These are phyloP conservation scores for Ceratobasidium sp. DNA, from an alignment of 1,284 basidiomycete genomes.

Conservation along the genomic window DNA sequence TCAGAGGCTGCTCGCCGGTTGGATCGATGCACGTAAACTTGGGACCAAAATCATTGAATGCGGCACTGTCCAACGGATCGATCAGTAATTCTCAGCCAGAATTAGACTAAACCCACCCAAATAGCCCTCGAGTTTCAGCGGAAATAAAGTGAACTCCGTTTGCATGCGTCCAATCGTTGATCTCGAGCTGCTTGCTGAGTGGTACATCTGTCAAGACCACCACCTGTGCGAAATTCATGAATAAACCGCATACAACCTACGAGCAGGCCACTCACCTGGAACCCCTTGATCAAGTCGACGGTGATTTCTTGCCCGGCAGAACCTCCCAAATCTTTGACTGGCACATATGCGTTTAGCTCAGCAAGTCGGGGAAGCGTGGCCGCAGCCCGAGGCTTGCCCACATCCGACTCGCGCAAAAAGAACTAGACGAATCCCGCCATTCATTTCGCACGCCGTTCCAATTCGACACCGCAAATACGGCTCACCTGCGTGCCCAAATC, in stretches of 20 bases:
- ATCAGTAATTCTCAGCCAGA: background rate
- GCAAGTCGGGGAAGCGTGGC: constrained; percentile 90
- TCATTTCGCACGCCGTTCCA: constrained; percentile 3
- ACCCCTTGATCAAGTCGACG: constrained; percentile 81
- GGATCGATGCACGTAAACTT: constrained; percentile 96
- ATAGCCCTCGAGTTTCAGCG: constrained; percentile 92
- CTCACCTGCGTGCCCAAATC: constrained; percentile 92
- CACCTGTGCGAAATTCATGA: constrained; percentile 58
- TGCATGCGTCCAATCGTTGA: constrained; percentile 91
- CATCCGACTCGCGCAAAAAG: constrained; percentile 88
- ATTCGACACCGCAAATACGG: constrained; percentile 36
- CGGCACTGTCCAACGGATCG: constrained; percentile 61
- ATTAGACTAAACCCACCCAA: constrained; percentile 68
- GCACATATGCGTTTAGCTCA: constrained; percentile 97
- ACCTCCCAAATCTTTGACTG: constrained; percentile 81
- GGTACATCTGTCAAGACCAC: constrained; percentile 88
- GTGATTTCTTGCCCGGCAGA: constrained; percentile 74
- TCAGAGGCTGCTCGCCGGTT: constrained; percentile 91
- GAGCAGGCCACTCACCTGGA: constrained; percentile 67
- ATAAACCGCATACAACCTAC: constrained; percentile 25
- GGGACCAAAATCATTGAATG: constrained; percentile 96
- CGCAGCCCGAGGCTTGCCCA: constrained; percentile 87
- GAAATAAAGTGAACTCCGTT: constrained; percentile 93
- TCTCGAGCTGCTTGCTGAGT: constrained; percentile 86
- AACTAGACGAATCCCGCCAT: constrained; percentile 63